phyloP scores from a whole-genome alignment of 1,139 yeast species.

The Yamadazyma trypodendri region DNA sequence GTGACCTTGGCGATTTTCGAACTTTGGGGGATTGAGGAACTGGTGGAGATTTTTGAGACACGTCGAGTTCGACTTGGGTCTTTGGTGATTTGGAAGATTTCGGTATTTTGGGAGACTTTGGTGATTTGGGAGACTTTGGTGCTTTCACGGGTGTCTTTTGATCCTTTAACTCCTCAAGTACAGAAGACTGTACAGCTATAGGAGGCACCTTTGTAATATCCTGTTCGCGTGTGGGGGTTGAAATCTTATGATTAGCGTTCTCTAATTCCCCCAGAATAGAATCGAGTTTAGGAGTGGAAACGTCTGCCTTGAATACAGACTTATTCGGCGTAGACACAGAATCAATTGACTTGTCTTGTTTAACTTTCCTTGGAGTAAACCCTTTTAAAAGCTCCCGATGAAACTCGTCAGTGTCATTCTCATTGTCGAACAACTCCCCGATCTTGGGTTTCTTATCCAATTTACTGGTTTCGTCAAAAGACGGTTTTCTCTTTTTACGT shows the following conservation, averaged over 20 bases:
- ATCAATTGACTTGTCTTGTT: not conserved
- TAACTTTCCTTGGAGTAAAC: slow-evolving; percentile 7
- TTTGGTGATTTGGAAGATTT: slow-evolving; percentile 5
- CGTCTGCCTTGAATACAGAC: slow-evolving; percentile 2
- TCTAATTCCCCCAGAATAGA: slow-evolving; percentile 6
- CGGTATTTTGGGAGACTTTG: slow-evolving; percentile 2
- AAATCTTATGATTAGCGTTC: too few relatives aligned
- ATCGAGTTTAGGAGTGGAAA: slow-evolving; percentile 9
- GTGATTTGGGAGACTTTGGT: slow-evolving; percentile 1
- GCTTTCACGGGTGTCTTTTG: too few relatives aligned
- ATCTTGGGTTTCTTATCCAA: slow-evolving; percentile 7
- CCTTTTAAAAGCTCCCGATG: slow-evolving; percentile 7
- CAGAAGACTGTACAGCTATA: too few relatives aligned
- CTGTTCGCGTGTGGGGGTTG: too few relatives aligned
- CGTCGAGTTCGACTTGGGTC: too few relatives aligned
- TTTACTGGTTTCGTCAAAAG: not conserved
- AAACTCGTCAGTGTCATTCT: slow-evolving; percentile 9
- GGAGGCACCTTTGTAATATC: too few relatives aligned
- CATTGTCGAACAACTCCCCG: slow-evolving; percentile 15
- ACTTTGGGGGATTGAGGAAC: slow-evolving; percentile 9
- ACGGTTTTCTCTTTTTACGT: slow-evolving; percentile 3
- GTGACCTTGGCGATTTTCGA: slow-evolving; percentile 6
- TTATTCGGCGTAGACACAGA: slow-evolving; percentile 1
- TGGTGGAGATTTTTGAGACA: slow-evolving; percentile 11
- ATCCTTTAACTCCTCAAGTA: too few relatives aligned